Conservation (phyloP, 176 grass and related monocot species). For the Musa beccarii region DNA sequence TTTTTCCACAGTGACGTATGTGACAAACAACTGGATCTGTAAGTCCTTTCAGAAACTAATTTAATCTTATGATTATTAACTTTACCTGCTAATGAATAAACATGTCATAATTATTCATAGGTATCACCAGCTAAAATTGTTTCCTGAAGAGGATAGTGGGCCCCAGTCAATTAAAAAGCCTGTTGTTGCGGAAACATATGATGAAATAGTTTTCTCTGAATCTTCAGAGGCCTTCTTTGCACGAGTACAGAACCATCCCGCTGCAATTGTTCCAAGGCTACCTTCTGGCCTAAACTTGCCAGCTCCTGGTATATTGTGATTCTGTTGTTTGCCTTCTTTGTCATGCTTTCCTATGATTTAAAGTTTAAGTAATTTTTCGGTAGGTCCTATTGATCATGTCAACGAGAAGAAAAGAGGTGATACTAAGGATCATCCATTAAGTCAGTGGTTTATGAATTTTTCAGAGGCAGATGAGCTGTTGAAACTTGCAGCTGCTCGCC, state of each 20-base stretch:
- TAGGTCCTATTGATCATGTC: conserved; percentile 18
- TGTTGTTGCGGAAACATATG: conserved; percentile 75
- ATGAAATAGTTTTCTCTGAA: conserved; percentile 83
- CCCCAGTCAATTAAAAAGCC: conserved; percentile 74
- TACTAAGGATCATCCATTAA: conserved; percentile 77
- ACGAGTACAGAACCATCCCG: conserved; percentile 83
- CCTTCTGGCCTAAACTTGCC: conserved; percentile 68
- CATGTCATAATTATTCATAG: conserved; percentile 18
- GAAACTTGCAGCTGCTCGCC: conserved; percentile 79
- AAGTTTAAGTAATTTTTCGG: background rate
- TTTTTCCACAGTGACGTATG: conserved; percentile 85
- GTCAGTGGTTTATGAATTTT: conserved; percentile 80
- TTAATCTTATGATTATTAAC: background rate
- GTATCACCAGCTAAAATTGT: conserved; percentile 83
- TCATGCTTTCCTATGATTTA: background rate
- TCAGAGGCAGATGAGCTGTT: conserved; percentile 96
- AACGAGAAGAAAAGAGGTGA: conserved; percentile 75
- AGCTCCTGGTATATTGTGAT: conserved; percentile 42
- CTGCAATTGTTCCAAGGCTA: conserved; percentile 78
- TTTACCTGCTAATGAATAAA: background rate
- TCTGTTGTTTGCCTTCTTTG: background rate
- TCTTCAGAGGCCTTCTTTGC: conserved; percentile 70
- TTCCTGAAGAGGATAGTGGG: conserved; percentile 71
- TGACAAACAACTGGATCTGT: conserved; percentile 79
- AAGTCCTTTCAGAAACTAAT: conserved; percentile 14